Evolutionary conservation across 208 protist species (phyloP).

Genomic region (Jaenimonas drosophilae): DNA sequence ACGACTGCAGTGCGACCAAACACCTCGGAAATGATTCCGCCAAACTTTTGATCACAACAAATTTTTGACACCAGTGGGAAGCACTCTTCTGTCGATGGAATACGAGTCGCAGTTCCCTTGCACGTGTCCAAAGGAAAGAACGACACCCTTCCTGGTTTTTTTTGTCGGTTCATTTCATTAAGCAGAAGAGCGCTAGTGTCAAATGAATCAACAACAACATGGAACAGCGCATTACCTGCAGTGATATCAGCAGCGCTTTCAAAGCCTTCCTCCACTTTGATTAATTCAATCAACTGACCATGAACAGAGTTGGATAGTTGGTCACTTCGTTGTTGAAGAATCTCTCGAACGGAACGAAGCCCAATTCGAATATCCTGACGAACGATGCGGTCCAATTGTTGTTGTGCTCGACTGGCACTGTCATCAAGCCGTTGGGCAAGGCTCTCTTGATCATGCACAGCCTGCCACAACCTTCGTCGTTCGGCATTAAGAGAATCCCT

Average conservation of each 20-base stretch:
- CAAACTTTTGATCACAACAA: conserved; percentile 64
- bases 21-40: conserved; percentile 77
- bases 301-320: conserved; percentile 73
- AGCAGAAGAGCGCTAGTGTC: conserved; percentile 86
- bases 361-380: conserved; percentile 84
- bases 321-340: conserved; percentile 55
- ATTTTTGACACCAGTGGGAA: conserved; percentile 76
- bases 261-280: conserved; percentile 83
- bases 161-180: conserved; percentile 81
- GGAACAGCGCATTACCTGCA: conserved; percentile 93
- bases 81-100: conserved; percentile 49
- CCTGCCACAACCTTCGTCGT: conserved; percentile 69
- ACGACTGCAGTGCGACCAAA: conserved; percentile 93
- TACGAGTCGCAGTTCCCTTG: conserved; percentile 18
- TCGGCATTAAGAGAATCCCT: conserved; percentile 65
- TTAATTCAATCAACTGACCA: conserved; percentile 95
- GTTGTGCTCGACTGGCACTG: conserved; percentile 15
- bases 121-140: conserved; percentile 97
- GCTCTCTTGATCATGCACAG: conserved; percentile 62
- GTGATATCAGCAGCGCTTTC: conserved; percentile 92
- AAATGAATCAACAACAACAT: conserved; percentile 97
- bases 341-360: conserved; percentile 64
- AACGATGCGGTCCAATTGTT: conserved; percentile 53
- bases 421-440: conserved; percentile 50
- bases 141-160: conserved; percentile 89